Conservation (phyloP, 306 rosid species). For the Casuarina equisetifolia region DNA sequence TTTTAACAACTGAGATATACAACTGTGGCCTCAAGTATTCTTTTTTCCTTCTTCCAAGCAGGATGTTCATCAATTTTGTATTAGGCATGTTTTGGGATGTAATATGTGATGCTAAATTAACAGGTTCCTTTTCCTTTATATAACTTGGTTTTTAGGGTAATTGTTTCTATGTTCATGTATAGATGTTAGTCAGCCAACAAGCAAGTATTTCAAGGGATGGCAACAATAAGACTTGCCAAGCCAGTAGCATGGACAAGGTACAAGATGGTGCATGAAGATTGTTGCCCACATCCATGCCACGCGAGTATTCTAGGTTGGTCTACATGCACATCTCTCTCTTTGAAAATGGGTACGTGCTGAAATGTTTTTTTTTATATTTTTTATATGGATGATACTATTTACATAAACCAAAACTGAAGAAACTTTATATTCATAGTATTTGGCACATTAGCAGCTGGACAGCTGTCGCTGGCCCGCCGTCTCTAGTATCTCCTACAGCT, state of each 20-base stretch:
- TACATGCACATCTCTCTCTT: background rate
- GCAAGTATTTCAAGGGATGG: slow-evolving; percentile 28
- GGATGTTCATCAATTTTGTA: background rate
- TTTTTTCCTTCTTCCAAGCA: background rate
- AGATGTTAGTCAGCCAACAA: slow-evolving; percentile 27
- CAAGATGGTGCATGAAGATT: background rate
- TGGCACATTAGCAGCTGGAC: too few relatives aligned
- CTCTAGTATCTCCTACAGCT: too few relatives aligned
- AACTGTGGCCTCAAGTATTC: background rate
- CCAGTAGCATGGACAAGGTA: slow-evolving; percentile 1
- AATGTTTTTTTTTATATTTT: too few relatives aligned
- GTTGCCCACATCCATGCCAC: background rate
- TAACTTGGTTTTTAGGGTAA: slow-evolving; percentile 3
- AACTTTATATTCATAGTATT: too few relatives aligned
- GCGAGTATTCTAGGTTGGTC: background rate
- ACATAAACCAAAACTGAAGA: too few relatives aligned
- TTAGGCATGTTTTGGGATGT: background rate
- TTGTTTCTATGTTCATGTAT: slow-evolving; percentile 33
- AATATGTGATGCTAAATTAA: background rate
- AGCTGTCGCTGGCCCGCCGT: too few relatives aligned
- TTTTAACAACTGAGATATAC: background rate
- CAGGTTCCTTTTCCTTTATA: slow-evolving; percentile 6
- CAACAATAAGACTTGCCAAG: slow-evolving; percentile 6
- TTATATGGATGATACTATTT: too few relatives aligned
- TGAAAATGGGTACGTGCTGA: background rate